phyloP scores from a whole-genome alignment of 2,329 filamentous ascomycete species.

The Fusarium keratoplasticum region DNA sequence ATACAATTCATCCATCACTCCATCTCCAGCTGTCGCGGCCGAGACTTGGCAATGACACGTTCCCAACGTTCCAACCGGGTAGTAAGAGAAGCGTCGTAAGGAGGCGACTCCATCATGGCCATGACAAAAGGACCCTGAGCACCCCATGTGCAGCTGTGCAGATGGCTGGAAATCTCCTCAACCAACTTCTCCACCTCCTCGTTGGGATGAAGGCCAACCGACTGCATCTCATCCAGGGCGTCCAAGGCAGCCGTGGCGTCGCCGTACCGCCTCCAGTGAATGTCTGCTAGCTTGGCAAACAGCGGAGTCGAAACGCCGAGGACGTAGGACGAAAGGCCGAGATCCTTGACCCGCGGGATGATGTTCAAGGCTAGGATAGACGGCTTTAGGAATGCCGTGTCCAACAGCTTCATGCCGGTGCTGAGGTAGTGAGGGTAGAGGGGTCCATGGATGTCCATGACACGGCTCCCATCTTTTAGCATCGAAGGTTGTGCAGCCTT shows the following conservation, averaged over 20 bases:
- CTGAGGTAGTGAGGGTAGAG: conserved; percentile 73
- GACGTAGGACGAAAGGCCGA: conserved; percentile 77
- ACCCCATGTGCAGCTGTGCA: conserved; percentile 52
- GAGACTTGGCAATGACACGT: conserved; percentile 8
- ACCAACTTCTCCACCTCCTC: conserved; percentile 45
- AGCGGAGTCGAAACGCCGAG: conserved; percentile 77
- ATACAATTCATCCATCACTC: background rate
- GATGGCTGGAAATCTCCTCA: conserved; percentile 46
- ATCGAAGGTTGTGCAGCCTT: no score
- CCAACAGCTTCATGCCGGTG: conserved; percentile 66
- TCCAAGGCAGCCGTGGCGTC: conserved; percentile 67
- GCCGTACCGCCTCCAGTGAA: conserved; percentile 71
- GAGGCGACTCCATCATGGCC: conserved; percentile 52
- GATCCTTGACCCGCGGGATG: conserved; percentile 73
- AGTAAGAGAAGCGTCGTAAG: conserved; percentile 47
- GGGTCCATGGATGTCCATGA: conserved; percentile 70
- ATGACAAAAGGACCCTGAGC: conserved; percentile 53
- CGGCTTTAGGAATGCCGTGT: conserved; percentile 65
- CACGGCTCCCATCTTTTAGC: conserved; percentile 46
- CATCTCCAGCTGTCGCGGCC: background rate
- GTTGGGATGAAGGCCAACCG: conserved; percentile 70
- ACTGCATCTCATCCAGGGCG: conserved; percentile 74
- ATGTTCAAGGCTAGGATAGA: conserved; percentile 71
- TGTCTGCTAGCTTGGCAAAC: conserved; percentile 74
- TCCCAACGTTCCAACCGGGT: conserved; percentile 36